Evolutionary conservation across 1,139 yeast species (phyloP), one percentile per base, ranked within the genome.

Genomic region (Blastobotrys raffinosifermentans): DNA sequence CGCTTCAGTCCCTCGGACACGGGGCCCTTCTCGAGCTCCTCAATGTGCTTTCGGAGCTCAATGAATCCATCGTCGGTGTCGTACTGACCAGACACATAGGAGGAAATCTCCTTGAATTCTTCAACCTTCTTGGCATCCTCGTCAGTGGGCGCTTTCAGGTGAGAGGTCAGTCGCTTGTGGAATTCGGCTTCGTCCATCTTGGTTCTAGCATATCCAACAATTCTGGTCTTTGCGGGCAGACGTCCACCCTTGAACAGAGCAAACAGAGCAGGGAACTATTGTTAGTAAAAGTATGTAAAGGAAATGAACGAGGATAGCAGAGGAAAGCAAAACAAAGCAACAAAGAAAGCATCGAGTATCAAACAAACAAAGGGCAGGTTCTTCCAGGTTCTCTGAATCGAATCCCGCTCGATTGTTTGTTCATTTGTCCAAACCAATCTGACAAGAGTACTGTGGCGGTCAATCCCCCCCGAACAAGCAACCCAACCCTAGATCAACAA

Each of bases 151-250:
- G 72, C 66, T 63, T 84, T 82, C 64, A 91, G 74, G 58, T 72
- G 70, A 29, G 77, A 76, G 46, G 72, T 69, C 50, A 87, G 72
- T 55, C 93, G 73, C 34, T 69, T 65, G 54, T 75, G 75, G 60
- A 83, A 75, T 30, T 83, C 93, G 15, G 74, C 81, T 32, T 70
- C 69, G 29, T 72, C 58, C 64, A 91, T 64, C 40, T 81, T 70
- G 15, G 95, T 80, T 55, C 98, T 76, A 23, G 98, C 98, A 60
- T 84, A 91, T 16, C 98, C 98, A 48, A 85, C 73, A 54, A 91
- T 86, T 55, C 77, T 75, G 32, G 81, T 78, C 15, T 78, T 63
- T 13, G 66, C 54, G 10, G 95, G 86, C 45, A 91, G 70, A 51
- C 77, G 78, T 29, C 93, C 94, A 60, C 87, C 89, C 51, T 94